These are phyloP conservation scores for Osmanthus fragrans DNA, from an alignment of 257 asterid genomes.

Conservation along the genomic window DNA sequence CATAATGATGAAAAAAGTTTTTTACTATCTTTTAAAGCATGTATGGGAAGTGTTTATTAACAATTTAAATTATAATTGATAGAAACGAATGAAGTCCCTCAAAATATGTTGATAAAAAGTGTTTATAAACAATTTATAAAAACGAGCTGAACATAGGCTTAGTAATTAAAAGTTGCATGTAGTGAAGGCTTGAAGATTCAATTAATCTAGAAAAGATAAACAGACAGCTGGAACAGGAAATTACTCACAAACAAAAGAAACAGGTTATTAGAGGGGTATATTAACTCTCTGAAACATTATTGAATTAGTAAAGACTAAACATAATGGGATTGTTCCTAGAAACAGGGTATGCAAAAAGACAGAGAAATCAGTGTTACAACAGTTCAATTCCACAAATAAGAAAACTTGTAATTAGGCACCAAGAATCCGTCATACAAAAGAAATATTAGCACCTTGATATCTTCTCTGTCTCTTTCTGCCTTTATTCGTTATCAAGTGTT, in stretches of 20 bases:
- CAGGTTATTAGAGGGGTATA: background rate
- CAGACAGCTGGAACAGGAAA: background rate
- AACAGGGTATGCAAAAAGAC: background rate
- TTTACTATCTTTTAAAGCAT: background rate
- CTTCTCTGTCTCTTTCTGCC: background rate
- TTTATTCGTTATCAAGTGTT: background rate
- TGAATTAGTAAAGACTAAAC: background rate
- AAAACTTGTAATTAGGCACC: background rate
- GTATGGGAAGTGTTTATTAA: too few species aligned
- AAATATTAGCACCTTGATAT: background rate
- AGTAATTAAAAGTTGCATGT: background rate
- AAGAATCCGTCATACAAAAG: background rate
- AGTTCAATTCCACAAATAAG: background rate
- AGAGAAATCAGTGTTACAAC: background rate
- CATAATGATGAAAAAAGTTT: background rate
- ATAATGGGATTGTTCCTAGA: background rate
- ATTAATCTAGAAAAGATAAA: background rate
- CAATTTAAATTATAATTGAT: too few species aligned
- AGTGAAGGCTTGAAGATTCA: background rate
- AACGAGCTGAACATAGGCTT: too few species aligned
- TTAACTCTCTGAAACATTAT: background rate
- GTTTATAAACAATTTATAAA: too few species aligned
- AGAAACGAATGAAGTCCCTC: too few species aligned
- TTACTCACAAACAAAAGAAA: background rate
- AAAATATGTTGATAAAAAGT: too few species aligned